A percentile compares a stretch with the other conserved stretches of the same genome.
Conservation (phyloP, 2,329 filamentous ascomycete genomes). For the Exophiala calicioides region DNA sequence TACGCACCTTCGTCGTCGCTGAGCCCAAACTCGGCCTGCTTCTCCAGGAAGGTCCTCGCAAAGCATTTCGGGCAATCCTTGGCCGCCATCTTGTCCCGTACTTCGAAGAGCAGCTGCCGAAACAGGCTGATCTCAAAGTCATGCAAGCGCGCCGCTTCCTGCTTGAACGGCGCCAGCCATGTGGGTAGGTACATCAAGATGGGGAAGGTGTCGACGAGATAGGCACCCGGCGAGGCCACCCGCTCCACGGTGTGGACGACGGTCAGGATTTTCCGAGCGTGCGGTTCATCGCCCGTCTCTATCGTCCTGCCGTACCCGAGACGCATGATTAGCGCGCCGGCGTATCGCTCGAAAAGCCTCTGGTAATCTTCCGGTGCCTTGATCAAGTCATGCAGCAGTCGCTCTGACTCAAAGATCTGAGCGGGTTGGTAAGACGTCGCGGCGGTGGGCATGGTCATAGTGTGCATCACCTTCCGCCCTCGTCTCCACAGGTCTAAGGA, state of each 20-base stretch:
- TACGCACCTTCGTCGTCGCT: slow-evolving; percentile 35
- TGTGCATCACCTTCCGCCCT: slow-evolving; percentile 38
- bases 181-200: slow-evolving; percentile 34
- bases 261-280: slow-evolving; percentile 36
- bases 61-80: slow-evolving; percentile 30
- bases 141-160: slow-evolving; percentile 32
- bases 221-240: slow-evolving; percentile 41
- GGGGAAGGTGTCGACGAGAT: slow-evolving; percentile 39
- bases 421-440: slow-evolving; percentile 35
- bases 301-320: slow-evolving; percentile 40
- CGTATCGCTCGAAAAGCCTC: slow-evolving; percentile 40
- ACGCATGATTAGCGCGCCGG: slow-evolving; percentile 41
- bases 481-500: slow-evolving; percentile 36
- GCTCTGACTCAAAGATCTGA: slow-evolving; percentile 37
- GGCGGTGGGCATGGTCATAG: slow-evolving; percentile 36
- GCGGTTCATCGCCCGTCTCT: slow-evolving; percentile 37
- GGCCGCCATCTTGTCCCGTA: slow-evolving; percentile 30
- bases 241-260: slow-evolving; percentile 40
- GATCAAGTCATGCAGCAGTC: slow-evolving; percentile 37
- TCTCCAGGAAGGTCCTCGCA: slow-evolving; percentile 31
- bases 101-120: slow-evolving; percentile 35
- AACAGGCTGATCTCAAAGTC: slow-evolving; percentile 34
- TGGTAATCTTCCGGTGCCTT: slow-evolving; percentile 37
- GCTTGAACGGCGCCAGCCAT: slow-evolving; percentile 37
- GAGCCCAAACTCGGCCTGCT: slow-evolving; percentile 30